Percentiles rank a stretch among this genome's conserved stretches.
phyloP scores from a whole-genome alignment of 2,329 filamentous ascomycete genomes.

The Fusarium sulawesiense region DNA sequence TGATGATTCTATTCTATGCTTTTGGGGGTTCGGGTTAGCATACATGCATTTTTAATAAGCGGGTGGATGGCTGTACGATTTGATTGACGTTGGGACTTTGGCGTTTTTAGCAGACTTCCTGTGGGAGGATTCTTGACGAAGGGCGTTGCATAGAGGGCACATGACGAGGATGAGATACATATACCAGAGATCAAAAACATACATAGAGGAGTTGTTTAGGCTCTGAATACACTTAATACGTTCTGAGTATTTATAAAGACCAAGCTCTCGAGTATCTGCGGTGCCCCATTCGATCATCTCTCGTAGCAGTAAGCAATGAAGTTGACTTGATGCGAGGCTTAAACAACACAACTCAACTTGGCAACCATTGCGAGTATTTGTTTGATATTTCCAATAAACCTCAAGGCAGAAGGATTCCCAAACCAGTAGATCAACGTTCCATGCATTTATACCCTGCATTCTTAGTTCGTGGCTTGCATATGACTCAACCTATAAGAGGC shows the following conservation, averaged over 20 bases:
- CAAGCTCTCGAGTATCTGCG: neutral
- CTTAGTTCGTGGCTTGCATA: neutral
- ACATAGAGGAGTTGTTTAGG: neutral
- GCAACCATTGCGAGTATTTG: neutral
- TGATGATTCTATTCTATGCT: conserved; percentile 16
- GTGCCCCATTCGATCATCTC: no score
- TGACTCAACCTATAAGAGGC: neutral
- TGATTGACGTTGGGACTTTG: conserved; percentile 19
- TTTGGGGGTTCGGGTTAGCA: conserved; percentile 21
- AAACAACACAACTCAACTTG: neutral
- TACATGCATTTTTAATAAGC: conserved; percentile 18
- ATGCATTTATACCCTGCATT: neutral
- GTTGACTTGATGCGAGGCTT: neutral
- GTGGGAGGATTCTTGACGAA: neutral
- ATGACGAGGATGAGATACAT: neutral
- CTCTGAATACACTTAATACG: neutral
- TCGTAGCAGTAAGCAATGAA: neutral
- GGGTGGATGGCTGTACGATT: conserved; percentile 20
- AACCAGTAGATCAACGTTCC: neutral
- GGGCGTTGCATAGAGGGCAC: conserved; percentile 24
- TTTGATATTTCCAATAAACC: no score
- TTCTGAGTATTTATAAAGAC: neutral
- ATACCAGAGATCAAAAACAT: conserved; percentile 4
- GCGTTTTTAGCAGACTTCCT: conserved; percentile 19
- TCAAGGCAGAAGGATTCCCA: neutral